Evolutionary conservation across 192 early-diverging fungal species (phyloP).

Genomic region (Entrophospora sp.): DNA sequence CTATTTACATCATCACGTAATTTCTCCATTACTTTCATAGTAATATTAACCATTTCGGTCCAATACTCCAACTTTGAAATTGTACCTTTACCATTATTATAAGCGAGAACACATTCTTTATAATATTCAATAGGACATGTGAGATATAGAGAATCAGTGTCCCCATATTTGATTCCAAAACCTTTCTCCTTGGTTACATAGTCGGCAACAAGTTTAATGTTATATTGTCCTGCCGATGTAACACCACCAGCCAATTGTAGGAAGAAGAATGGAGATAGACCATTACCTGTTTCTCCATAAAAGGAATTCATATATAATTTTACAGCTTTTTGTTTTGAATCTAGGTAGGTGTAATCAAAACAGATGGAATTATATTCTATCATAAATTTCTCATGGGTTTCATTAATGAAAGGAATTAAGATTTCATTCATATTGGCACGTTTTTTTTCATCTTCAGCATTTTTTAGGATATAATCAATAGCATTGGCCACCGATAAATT

Average conservation of each 20-base stretch:
- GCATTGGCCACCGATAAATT: not conserved
- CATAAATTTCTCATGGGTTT: not conserved
- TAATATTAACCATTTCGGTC: constrained; percentile 10
- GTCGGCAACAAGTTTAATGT: not conserved
- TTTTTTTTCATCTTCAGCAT: not conserved
- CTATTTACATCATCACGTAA: not conserved
- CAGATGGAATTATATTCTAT: not conserved
- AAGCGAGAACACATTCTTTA: not conserved
- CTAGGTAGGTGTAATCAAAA: not conserved
- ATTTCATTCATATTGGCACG: not conserved
- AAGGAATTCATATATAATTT: constrained; percentile 10
- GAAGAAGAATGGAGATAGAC: not conserved
- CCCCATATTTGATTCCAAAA: not conserved
- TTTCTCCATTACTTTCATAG: constrained; percentile 6
- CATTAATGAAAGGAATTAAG: not conserved
- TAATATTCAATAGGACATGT: not conserved
- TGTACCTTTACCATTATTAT: not conserved
- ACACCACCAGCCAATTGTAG: not conserved
- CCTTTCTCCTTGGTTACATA: not conserved
- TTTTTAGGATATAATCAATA: not conserved
- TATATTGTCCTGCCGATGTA: not conserved
- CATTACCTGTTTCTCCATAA: not conserved
- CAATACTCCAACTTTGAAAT: not conserved
- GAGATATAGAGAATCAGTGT: constrained; percentile 13
- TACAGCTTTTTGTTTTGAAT: not conserved